phyloP scores from a whole-genome alignment of 2,329 filamentous ascomycete genomes.

The Beauveria pseudobassiana region DNA sequence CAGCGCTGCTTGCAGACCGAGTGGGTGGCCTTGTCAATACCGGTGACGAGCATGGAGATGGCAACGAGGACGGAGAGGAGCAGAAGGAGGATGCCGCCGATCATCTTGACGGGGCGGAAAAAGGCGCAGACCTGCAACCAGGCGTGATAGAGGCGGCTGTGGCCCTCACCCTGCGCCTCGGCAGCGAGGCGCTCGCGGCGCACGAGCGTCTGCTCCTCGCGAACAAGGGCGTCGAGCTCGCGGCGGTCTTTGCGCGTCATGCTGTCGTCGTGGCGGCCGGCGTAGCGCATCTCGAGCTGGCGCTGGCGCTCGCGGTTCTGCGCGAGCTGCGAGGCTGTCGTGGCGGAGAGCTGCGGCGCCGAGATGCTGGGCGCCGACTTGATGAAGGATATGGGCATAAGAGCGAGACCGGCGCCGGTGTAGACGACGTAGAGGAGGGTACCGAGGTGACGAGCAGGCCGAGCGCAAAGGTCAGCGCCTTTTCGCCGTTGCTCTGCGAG shows the following conservation, averaged over 20 bases:
- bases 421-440: constrained; percentile 83
- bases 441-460: constrained; percentile 85
- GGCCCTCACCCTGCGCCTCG: constrained; percentile 72
- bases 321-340: constrained; percentile 72
- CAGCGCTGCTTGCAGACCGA: constrained; percentile 85
- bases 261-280: constrained; percentile 63
- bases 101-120: constrained; percentile 79
- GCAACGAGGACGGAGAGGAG: constrained; percentile 69
- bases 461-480: constrained; percentile 81
- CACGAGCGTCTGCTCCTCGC: constrained; percentile 87
- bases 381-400: constrained; percentile 85
- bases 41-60: constrained; percentile 89
- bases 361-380: constrained; percentile 85
- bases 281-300: constrained; percentile 79
- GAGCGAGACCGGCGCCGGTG: constrained; percentile 78
- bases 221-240: constrained; percentile 77
- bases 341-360: constrained; percentile 67
- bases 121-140: constrained; percentile 79
- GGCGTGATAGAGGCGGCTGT: constrained; percentile 60
- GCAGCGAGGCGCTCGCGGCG: constrained; percentile 81
- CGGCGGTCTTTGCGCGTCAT: constrained; percentile 80
- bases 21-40: constrained; percentile 93
- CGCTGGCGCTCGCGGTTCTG: constrained; percentile 86
- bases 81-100: constrained; percentile 74
- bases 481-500: constrained; percentile 75